Base-by-base conservation (phyloP, 768 basidiomycete species). In the Clavaria fumosa region DNA sequence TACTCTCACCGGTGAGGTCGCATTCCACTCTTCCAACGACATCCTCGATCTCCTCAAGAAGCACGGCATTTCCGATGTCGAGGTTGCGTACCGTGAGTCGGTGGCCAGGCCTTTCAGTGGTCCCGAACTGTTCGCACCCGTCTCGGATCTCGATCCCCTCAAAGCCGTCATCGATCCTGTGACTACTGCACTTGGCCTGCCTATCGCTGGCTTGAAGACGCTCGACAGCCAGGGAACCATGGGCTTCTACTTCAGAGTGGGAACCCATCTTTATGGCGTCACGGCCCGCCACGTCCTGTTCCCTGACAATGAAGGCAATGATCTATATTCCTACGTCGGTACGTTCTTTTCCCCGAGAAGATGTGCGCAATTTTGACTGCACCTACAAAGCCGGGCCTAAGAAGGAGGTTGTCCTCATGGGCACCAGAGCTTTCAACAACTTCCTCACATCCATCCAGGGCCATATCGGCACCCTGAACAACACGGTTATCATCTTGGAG, bases 361-460 rank as follows among this genome's bases (percentile, higher is more conserved):
- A 48, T 45, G 45, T 50, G 46, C 31, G 42, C 41, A 41, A 41
- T 52, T 55, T 42, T 59, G 49, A 57, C 47, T 52, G 43, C 36
- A 39, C 45, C 39, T 48, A 28, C 32, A 44, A 23, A 53, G 46
- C 43, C 32, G 44, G 22, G 22, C 61, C 58, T 20, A 60, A 52
- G 55, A 58, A 51, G 47, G 37, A 60, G 20, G 60, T 61, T 40
- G 35, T 60, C 26, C 23, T 62, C 22, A 58, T 62, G 57, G 60
- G 61, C 41, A 45, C 6, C 22, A 38, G 15, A 4, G 57, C 48
- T 6, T 62, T 57, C 48, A 35, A 14, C 7, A 40, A 51, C 49
- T 53, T 49, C 42, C 43, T 59, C 15, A 41, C 10, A 17, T 56
- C 52, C 41, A 55, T 62, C 35, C 35, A 56, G 49, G 50, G n/a